Conservation (phyloP, 148 eudicot species). For the Rhododendron ferrugineum region DNA sequence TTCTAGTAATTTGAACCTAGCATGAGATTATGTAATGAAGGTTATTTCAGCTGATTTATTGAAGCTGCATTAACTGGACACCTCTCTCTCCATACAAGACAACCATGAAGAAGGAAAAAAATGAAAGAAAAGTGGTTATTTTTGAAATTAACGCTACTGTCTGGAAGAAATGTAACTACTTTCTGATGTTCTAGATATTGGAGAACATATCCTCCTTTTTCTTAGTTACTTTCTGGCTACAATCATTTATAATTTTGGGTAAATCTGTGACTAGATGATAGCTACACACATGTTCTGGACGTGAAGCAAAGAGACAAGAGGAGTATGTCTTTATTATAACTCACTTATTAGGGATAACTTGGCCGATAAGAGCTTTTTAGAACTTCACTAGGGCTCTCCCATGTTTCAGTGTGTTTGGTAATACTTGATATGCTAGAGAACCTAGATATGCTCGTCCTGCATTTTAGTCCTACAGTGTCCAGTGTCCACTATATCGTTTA, state of each 20-base stretch:
- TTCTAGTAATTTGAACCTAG: background rate
- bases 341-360: background rate
- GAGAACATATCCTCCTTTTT: background rate
- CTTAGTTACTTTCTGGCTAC: background rate
- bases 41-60: background rate
- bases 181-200: background rate
- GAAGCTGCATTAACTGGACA: background rate
- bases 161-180: background rate
- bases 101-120: background rate
- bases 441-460: background rate
- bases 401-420: background rate
- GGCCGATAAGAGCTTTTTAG: background rate
- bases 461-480: background rate
- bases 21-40: background rate
- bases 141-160: background rate
- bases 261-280: background rate
- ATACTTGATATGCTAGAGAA: background rate
- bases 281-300: background rate
- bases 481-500: background rate
- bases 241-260: background rate
- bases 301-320: background rate
- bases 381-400: background rate
- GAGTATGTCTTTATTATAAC: background rate
- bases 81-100: background rate
- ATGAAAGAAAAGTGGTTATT: background rate